Base-by-base conservation (phyloP, 345 rosid species). In the Hypericum perforatum region DNA sequence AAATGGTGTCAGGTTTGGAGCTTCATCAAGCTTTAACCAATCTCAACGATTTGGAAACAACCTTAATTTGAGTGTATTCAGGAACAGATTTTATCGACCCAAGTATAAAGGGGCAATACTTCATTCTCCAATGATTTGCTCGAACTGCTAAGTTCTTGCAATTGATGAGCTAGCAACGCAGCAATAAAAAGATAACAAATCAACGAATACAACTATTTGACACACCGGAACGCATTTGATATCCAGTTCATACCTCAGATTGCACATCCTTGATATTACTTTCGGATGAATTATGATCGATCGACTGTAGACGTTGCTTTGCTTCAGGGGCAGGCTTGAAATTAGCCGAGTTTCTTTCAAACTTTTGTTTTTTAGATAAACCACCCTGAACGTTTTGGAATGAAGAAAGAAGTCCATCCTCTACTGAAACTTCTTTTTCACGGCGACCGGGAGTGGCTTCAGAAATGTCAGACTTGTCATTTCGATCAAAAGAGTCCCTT, bases 381-480 rank as follows among this genome's bases (percentile, higher is more conserved):
- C 61, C 39, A 56, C 63, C 70, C 47, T 84, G 82, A 59, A 54
- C 68, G 54, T 59, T 78, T 51, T 71, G 55, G 32, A 41, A 45
- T 43, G 73, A 52, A 50, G 42, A 60, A 39, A 49, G 32, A 22
- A 1, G 32, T 22, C 4, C 32, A 22, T 1, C 32, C 32, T 22
- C 32, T 22, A 22, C 32, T 22, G 32, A 4, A 22, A 22, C 32
- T 22, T 22, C 80, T 56, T 58, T 61, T 43, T 53, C 51, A 63
- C 69, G 69, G 57, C 76, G 65, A 36, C 66, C 62, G 59, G 80
- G 77, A 39, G 78, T 70, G 59, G 73, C 70, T 71, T 83, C 92
- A 16, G 79, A 84, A 16, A 68, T 62, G 43, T 67, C 53, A 59
- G 73, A 64, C 68, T 73, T 85, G 52, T 73, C 79, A 53, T 80